phyloP scores from a whole-genome alignment of 345 rosid species.

The Camelina neglecta region DNA sequence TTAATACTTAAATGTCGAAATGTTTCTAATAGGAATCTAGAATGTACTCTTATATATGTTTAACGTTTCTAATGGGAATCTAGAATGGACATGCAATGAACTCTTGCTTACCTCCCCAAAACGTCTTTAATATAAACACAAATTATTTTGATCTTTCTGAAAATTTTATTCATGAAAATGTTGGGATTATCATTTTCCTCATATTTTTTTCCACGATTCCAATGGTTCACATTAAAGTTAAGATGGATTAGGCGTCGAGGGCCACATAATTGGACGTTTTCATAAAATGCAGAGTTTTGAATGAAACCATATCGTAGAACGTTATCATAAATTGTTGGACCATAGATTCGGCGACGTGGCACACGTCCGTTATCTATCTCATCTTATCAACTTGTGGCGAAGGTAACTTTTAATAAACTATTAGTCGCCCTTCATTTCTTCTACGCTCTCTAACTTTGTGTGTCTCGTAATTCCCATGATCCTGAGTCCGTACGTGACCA shows the following conservation, averaged over 20 bases:
- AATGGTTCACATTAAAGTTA: conserved; percentile 13
- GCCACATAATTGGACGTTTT: not conserved
- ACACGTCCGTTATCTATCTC: not conserved
- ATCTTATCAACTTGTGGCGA: not conserved
- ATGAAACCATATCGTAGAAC: conserved; percentile 3
- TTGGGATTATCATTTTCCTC: not conserved
- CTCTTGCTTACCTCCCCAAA: too few species aligned
- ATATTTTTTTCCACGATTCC: not conserved
- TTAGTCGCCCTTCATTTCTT: conserved; percentile 7
- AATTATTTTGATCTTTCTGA: not conserved
- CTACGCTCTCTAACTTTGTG: conserved; percentile 11
- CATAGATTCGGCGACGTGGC: conserved; percentile 39
- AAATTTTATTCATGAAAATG: not conserved
- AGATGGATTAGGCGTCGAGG: too few species aligned
- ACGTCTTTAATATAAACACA: conserved; percentile 3
- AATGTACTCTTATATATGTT: not conserved
- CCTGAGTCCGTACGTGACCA: not conserved
- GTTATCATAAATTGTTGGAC: conserved; percentile 32
- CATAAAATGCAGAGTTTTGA: too few species aligned
- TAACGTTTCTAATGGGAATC: not conserved
- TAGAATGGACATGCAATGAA: conserved; percentile 15
- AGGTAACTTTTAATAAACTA: not conserved
- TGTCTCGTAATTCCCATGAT: not conserved
- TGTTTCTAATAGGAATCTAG: not conserved
- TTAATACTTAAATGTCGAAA: not conserved